Evolutionary conservation across 441 rosid genomes (phyloP).

Genomic region (Biscutella auriculata): DNA sequence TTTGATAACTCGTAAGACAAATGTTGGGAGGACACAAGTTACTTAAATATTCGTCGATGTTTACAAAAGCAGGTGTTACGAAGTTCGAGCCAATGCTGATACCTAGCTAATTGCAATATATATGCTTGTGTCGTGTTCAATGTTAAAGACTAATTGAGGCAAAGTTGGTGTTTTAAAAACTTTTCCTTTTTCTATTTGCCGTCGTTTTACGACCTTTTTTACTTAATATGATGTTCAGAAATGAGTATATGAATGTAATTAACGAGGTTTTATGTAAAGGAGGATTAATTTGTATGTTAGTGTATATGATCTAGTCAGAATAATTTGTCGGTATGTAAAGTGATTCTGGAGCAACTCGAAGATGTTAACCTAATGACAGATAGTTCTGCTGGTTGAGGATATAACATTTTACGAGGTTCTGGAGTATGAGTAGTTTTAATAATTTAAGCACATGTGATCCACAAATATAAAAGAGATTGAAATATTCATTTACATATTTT

Average conservation of each 20-base stretch:
- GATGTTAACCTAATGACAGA: background rate
- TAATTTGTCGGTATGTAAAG: background rate
- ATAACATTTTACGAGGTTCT: background rate
- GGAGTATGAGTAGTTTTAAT: no score
- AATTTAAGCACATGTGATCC: no score
- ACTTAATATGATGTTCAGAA: background rate
- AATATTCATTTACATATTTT: no score
- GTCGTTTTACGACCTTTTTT: no score
- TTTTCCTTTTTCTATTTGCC: no score
- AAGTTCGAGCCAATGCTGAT: slow-evolving; percentile 14
- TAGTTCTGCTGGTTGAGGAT: background rate
- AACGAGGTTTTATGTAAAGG: slow-evolving; percentile 8
- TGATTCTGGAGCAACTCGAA: slow-evolving; percentile 13
- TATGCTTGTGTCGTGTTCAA: slow-evolving; percentile 13
- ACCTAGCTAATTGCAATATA: slow-evolving; percentile 20
- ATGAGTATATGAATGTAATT: background rate
- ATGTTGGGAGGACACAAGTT: slow-evolving; percentile 3
- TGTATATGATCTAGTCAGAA: background rate
- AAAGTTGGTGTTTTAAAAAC: background rate
- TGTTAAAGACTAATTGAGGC: slow-evolving; percentile 4
- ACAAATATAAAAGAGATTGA: no score
- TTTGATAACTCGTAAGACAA: background rate
- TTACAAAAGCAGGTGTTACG: slow-evolving; percentile 9
- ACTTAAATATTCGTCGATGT: slow-evolving; percentile 16
- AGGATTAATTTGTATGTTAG: slow-evolving; percentile 11